Evolutionary conservation across 148 eudicot genomes (phyloP).

Genomic region (Vaccinium myrtillus): DNA sequence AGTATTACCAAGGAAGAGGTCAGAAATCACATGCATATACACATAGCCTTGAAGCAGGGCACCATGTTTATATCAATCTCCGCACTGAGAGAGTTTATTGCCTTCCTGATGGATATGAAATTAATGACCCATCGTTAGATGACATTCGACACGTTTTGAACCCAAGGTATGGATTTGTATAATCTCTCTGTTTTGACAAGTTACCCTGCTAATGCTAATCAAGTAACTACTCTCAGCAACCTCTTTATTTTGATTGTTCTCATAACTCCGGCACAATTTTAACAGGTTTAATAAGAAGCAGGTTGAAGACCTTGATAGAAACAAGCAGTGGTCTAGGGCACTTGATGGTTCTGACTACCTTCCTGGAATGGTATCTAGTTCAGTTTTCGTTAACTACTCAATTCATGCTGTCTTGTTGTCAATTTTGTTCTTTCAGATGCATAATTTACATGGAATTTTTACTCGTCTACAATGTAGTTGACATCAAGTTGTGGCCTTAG

Average conservation of each 20-base stretch:
- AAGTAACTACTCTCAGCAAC: background rate
- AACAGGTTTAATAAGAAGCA: conserved; percentile 62
- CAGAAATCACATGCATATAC: conserved; percentile 89
- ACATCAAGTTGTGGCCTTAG: background rate
- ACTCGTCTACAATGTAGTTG: background rate
- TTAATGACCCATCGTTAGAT: conserved; percentile 83
- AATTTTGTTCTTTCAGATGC: background rate
- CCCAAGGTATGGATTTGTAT: conserved; percentile 53
- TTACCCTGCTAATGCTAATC: background rate
- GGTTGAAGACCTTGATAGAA: conserved; percentile 69
- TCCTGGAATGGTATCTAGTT: conserved; percentile 79
- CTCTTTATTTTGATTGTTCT: background rate
- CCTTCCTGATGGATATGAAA: conserved; percentile 97
- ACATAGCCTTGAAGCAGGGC: conserved; percentile 93
- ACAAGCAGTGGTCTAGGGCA: conserved; percentile 90
- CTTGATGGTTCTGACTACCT: conserved; percentile 99
- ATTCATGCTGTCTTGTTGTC: background rate
- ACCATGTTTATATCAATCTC: conserved; percentile 90
- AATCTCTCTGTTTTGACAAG: background rate
- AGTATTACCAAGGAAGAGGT: conserved; percentile 94
- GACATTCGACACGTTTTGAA: conserved; percentile 88
- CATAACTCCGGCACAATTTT: conserved; percentile 1
- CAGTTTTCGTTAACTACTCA: background rate
- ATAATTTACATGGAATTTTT: background rate
- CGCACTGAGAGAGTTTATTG: conserved; percentile 86